Conservation (phyloP, 2,329 filamentous ascomycete genomes). For the Zasmidium cellare region DNA sequence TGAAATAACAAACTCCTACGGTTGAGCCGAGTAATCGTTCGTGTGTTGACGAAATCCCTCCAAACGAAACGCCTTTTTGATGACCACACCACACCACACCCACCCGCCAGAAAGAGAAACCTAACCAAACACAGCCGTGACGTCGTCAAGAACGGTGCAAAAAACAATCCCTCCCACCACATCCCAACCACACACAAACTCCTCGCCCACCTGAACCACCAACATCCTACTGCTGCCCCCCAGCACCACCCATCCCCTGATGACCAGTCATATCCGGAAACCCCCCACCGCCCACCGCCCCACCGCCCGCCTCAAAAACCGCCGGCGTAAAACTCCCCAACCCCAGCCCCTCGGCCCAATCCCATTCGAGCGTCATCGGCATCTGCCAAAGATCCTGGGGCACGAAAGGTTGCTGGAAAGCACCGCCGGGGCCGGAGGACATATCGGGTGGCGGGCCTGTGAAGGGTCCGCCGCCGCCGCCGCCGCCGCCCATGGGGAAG, state of each 20-base stretch:
- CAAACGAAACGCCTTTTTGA: neutral
- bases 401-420: slow-evolving; percentile 81
- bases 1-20: neutral
- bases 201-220: neutral
- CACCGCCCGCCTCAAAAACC: slow-evolving; percentile 9
- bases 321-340: slow-evolving; percentile 33
- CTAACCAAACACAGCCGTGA: too few relatives aligned
- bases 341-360: slow-evolving; percentile 58
- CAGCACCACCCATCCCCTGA: neutral
- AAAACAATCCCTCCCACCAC: too few relatives aligned
- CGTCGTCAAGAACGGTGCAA: too few relatives aligned
- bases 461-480: too few relatives aligned
- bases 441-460: slow-evolving; percentile 9
- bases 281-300: too few relatives aligned
- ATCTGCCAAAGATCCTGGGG: slow-evolving; percentile 94
- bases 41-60: neutral
- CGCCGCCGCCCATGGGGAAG: slow-evolving; percentile 11
- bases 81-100: too few relatives aligned
- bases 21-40: neutral
- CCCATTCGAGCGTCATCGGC: slow-evolving; percentile 95
- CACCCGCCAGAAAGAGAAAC: too few relatives aligned
- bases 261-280: neutral
- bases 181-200: too few relatives aligned
- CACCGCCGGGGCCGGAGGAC: slow-evolving; percentile 15
- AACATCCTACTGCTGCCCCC: too few relatives aligned